A percentile compares a stretch with the other conserved stretches of the same genome.
Evolutionary conservation across 208 protist genomes (phyloP).

Genomic region (Polymyxa betae): DNA sequence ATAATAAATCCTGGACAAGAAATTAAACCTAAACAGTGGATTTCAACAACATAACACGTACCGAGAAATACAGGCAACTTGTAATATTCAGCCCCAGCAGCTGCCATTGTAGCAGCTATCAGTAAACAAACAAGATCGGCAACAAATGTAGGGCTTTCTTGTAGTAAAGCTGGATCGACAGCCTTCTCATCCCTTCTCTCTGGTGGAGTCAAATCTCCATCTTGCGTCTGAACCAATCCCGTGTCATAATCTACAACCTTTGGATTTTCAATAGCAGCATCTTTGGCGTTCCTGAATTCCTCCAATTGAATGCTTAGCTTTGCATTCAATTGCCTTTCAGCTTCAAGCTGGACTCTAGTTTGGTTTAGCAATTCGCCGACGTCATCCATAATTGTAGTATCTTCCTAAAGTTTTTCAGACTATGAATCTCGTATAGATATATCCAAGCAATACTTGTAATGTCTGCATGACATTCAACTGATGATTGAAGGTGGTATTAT

Average conservation of each 20-base stretch:
- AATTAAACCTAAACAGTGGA: not conserved
- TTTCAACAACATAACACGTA: slow-evolving; percentile 25
- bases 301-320: not conserved
- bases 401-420: not conserved
- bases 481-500: too few relatives aligned
- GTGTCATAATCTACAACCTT: slow-evolving; percentile 18
- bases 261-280: not conserved
- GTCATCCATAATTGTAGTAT: not conserved
- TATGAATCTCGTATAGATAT: too few relatives aligned
- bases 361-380: not conserved
- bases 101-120: not conserved
- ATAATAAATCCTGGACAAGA: slow-evolving; percentile 3
- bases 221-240: not conserved
- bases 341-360: not conserved
- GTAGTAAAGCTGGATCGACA: not conserved
- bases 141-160: slow-evolving; percentile 41
- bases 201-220: not conserved
- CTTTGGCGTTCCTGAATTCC: not conserved
- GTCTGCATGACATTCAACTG: too few relatives aligned
- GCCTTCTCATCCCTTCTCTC: not conserved
- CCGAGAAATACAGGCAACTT: slow-evolving; percentile 11
- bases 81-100: slow-evolving; percentile 17
- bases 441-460: too few relatives aligned
- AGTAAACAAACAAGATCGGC: slow-evolving; percentile 47
- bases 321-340: not conserved